phyloP scores from a whole-genome alignment of 2,329 filamentous ascomycete species.

The Trichoderma citrinoviride region DNA sequence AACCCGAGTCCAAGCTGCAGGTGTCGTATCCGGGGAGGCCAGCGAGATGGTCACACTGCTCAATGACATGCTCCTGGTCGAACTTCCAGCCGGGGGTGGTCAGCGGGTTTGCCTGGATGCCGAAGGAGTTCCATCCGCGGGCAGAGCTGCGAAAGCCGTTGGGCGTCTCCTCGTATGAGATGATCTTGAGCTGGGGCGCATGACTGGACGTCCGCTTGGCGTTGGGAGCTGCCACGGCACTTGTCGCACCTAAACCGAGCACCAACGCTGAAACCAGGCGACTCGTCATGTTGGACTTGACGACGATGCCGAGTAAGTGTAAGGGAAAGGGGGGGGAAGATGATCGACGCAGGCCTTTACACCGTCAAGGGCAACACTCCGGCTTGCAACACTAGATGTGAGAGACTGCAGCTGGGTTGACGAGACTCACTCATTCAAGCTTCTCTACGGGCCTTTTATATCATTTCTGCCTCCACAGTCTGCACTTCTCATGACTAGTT shows the following conservation, averaged over 20 bases:
- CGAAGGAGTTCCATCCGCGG: slow-evolving; percentile 27
- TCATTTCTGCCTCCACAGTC: neutral
- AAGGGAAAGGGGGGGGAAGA: neutral
- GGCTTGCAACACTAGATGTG: neutral
- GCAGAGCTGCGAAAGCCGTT: slow-evolving; percentile 23
- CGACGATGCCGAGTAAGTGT: neutral
- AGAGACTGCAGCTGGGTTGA: neutral
- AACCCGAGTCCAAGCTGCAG: slow-evolving; percentile 27
- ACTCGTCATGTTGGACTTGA: neutral
- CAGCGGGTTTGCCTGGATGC: slow-evolving; percentile 23
- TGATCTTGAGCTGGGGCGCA: slow-evolving; percentile 20
- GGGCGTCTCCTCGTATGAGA: slow-evolving; percentile 23
- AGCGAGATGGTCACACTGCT: slow-evolving; percentile 24
- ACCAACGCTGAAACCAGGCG: slow-evolving; percentile 15
- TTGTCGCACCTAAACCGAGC: slow-evolving; percentile 12
- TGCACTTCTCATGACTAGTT: neutral
- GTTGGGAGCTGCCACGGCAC: slow-evolving; percentile 16
- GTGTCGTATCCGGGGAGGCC: slow-evolving; percentile 22
- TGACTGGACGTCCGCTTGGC: neutral
- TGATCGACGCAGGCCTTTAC: neutral
- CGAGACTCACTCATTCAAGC: neutral
- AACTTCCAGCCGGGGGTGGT: slow-evolving; percentile 21
- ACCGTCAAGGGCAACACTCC: neutral
- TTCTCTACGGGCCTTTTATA: neutral
- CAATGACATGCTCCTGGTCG: slow-evolving; percentile 24